Base-by-base conservation (phyloP, 2,329 filamentous ascomycete genomes). In the Pseudocercospora fijiensis region DNA sequence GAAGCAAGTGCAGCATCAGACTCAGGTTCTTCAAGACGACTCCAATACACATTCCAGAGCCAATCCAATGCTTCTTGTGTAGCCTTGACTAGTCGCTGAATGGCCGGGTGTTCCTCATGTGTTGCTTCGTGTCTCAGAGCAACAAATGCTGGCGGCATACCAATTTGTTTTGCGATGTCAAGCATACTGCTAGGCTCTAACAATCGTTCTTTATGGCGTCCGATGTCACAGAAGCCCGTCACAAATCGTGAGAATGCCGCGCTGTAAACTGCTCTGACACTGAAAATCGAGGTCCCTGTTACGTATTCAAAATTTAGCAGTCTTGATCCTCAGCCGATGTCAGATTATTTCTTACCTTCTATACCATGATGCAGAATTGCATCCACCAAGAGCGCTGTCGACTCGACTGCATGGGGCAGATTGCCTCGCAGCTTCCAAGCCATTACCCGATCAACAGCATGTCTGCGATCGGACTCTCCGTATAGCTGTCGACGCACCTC, bases 21-120 rank as follows among this genome's bases (percentile, higher is more conserved):
- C 49, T 67, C 69, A 13, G 61, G 58, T 43, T 70, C 72, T 60
- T 82, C 80, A 20, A 87, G 74, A 41, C 79, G 78, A 11, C 73
- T 78, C 93, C 93, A 98, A 80, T 96, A 97, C 76, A 91, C 91
- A 59, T 88, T 84, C 91, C 91, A 96, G 58, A 97, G 87, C 93
- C 93, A 97, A 51, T 82, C 81, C 66, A 97, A 81, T 0, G 90
- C 91, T 70, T 89, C 86, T 67, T 82, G 79, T 1, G 89, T 86
- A 1, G 90, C 90, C 37, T 83, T 83, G 58, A 91, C 85, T 66
- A 97, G 80, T 67, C 91, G 87, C 10, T 85, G 82, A 59, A 96
- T 80, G 1, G 88, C 88, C 0, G 93, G 93, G 62, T 96, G 80
- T 74, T 92, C 90, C 76, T 96, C 91, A 76, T 98, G 93, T 45